phyloP scores from a whole-genome alignment of 2,329 filamentous ascomycete species.

The Penicillium sclerotigenum region DNA sequence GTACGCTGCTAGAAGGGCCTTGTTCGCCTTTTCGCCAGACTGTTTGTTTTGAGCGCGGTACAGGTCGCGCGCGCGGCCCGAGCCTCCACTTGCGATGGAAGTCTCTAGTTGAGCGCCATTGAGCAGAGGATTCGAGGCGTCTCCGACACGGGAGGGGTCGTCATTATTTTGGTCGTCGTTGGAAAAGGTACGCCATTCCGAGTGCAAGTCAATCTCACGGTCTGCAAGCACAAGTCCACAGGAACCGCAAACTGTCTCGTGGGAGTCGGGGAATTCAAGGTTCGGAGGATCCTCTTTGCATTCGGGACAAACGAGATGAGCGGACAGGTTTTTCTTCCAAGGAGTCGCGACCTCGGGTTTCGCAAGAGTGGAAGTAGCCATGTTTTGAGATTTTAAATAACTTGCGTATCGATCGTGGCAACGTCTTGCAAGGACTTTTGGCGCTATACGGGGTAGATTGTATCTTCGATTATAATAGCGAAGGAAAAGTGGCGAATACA shows the following conservation, averaged over 20 bases:
- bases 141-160: constrained; percentile 96
- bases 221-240: constrained; percentile 89
- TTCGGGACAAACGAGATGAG: constrained; percentile 80
- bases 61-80: constrained; percentile 68
- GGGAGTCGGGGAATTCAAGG: constrained; percentile 86
- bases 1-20: constrained; percentile 74
- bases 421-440: constrained; percentile 46
- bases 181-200: constrained; percentile 97
- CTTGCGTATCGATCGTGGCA: constrained; percentile 36
- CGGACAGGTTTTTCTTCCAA: constrained; percentile 83
- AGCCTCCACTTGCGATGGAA: constrained; percentile 77
- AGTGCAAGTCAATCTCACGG: constrained; percentile 90
- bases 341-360: constrained; percentile 43
- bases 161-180: constrained; percentile 97
- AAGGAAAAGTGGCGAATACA: constrained; percentile 70
- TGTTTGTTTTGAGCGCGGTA: constrained; percentile 80
- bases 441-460: constrained; percentile 42
- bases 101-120: constrained; percentile 89
- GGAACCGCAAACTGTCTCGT: constrained; percentile 86
- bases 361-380: constrained; percentile 35
- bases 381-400: constrained; percentile 31
- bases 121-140: constrained; percentile 82
- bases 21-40: constrained; percentile 77
- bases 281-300: constrained; percentile 92
- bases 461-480: constrained; percentile 53